Percentiles rank a stretch among this genome's conserved stretches.
phyloP scores from a whole-genome alignment of 2,329 filamentous ascomycete genomes.

The Calycina herbarum region DNA sequence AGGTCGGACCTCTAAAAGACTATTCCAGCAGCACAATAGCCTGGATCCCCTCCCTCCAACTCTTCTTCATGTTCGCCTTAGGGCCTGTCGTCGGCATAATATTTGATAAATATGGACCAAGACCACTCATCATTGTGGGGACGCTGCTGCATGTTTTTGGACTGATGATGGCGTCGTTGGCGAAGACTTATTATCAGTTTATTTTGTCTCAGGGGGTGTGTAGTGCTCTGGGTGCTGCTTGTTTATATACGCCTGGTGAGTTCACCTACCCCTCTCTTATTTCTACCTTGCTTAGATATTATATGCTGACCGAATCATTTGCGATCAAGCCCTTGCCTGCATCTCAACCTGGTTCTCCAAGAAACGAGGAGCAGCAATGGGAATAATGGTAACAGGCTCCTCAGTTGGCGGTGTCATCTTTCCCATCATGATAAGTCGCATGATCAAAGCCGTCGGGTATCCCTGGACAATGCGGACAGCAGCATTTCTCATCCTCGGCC shows the following conservation, averaged over 20 bases:
- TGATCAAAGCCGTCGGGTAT: slow-evolving; percentile 36
- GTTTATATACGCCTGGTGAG: slow-evolving; percentile 4
- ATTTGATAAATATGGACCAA: slow-evolving; percentile 37
- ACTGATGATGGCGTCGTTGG: slow-evolving; percentile 37
- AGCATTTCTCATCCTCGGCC: slow-evolving; percentile 28
- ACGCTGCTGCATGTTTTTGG: slow-evolving; percentile 44
- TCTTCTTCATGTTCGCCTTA: slow-evolving; percentile 35
- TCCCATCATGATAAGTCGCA: slow-evolving; percentile 36
- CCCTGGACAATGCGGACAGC: slow-evolving; percentile 30
- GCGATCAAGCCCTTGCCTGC: slow-evolving; percentile 19
- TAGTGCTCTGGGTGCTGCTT: slow-evolving; percentile 6
- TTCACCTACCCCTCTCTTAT: background rate
- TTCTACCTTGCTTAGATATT: slow-evolving; percentile 19
- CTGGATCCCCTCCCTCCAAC: slow-evolving; percentile 29
- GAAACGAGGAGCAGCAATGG: slow-evolving; percentile 28
- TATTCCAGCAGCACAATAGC: too few species aligned
- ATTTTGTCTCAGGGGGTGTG: slow-evolving; percentile 34
- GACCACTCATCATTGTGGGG: slow-evolving; percentile 11
- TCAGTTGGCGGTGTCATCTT: slow-evolving; percentile 39
- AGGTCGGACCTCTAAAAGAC: too few species aligned
- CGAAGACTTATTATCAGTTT: slow-evolving; percentile 38
- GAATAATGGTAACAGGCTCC: slow-evolving; percentile 34
- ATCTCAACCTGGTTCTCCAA: slow-evolving; percentile 24
- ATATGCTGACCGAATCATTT: slow-evolving; percentile 28
- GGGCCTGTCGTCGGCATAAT: slow-evolving; percentile 34